Evolutionary conservation across 2,329 filamentous ascomycete genomes (phyloP).

Genomic region (Lasiodiplodia theobromae): DNA sequence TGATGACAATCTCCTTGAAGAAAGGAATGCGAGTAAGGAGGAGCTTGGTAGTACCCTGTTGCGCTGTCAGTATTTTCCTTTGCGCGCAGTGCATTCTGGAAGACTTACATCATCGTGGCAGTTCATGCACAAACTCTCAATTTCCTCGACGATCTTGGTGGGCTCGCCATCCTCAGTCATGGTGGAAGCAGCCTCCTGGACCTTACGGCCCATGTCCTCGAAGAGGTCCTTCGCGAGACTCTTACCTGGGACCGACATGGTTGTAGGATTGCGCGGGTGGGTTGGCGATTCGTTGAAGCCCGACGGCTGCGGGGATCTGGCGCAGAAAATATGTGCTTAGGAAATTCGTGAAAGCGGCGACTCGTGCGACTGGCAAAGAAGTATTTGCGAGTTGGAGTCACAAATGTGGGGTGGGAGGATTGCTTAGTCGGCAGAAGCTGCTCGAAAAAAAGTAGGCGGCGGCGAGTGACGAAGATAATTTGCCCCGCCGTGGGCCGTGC

Average conservation of each 20-base stretch:
- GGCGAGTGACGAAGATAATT: conserved; percentile 23
- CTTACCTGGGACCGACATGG: conserved; percentile 43
- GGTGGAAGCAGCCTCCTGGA: conserved; percentile 49
- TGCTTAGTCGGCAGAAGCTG: conserved; percentile 26
- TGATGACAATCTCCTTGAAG: conserved; percentile 96
- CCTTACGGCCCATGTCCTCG: conserved; percentile 60
- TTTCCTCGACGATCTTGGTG: conserved; percentile 60
- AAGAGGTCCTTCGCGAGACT: conserved; percentile 57
- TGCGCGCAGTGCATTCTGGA: neutral
- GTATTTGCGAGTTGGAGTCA: neutral
- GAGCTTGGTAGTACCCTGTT: conserved; percentile 80
- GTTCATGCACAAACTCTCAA: conserved; percentile 63
- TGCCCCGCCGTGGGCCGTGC: conserved; percentile 25
- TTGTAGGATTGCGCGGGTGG: conserved; percentile 25
- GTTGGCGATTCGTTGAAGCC: neutral
- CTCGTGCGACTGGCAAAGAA: neutral
- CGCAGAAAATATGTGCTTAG: neutral
- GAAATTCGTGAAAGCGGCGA: neutral
- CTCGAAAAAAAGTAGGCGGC: conserved; percentile 23
- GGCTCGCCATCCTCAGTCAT: conserved; percentile 48
- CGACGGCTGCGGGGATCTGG: neutral
- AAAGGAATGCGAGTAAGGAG: conserved; percentile 93
- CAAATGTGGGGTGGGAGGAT: conserved; percentile 8
- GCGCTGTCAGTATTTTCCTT: conserved; percentile 23
- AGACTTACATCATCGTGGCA: conserved; percentile 57